These are phyloP conservation scores for Metschnikowia similis DNA, from an alignment of 805 yeast genomes.

Conservation along the genomic window DNA sequence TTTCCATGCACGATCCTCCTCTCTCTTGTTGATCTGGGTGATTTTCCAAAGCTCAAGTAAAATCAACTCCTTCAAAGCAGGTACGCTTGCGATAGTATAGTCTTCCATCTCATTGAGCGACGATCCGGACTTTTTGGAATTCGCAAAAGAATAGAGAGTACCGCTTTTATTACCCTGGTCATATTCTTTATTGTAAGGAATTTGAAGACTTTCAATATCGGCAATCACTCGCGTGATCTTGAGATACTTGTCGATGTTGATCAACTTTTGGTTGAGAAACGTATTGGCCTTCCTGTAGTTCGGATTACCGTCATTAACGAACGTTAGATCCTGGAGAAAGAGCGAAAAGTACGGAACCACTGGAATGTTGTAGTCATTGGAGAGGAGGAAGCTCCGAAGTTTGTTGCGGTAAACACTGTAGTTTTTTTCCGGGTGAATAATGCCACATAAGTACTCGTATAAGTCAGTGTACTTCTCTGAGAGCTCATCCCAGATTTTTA, in stretches of 20 bases:
- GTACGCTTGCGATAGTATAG: constrained; percentile 36
- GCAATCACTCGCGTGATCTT: constrained; percentile 63
- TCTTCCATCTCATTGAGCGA: constrained; percentile 24
- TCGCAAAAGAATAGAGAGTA: constrained; percentile 17
- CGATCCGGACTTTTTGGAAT: constrained; percentile 8
- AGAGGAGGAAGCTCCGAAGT: constrained; percentile 49
- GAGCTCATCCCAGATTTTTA: constrained; percentile 55
- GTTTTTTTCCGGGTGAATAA: constrained; percentile 73
- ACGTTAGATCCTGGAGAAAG: constrained; percentile 74
- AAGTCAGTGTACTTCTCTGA: constrained; percentile 58
- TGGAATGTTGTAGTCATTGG: constrained; percentile 51
- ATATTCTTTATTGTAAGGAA: constrained; percentile 42
- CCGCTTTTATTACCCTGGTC: constrained; percentile 20
- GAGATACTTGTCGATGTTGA: constrained; percentile 71
- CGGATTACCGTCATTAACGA: constrained; percentile 78
- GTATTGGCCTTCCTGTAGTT: constrained; percentile 59
- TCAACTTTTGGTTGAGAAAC: constrained; percentile 53
- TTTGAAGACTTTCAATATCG: constrained; percentile 65
- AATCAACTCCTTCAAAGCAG: constrained; percentile 53
- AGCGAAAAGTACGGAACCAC: constrained; percentile 73
- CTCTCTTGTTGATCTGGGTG: constrained; percentile 52
- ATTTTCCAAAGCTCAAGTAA: constrained; percentile 69
- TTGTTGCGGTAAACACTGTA: constrained; percentile 65
- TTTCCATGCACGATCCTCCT: constrained; percentile 69
- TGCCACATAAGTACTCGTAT: constrained; percentile 59